A percentile compares a stretch with the other conserved stretches of the same genome.
phyloP scores from a whole-genome alignment of 495 filamentous ascomycete species.

The Tricharina praecox region DNA sequence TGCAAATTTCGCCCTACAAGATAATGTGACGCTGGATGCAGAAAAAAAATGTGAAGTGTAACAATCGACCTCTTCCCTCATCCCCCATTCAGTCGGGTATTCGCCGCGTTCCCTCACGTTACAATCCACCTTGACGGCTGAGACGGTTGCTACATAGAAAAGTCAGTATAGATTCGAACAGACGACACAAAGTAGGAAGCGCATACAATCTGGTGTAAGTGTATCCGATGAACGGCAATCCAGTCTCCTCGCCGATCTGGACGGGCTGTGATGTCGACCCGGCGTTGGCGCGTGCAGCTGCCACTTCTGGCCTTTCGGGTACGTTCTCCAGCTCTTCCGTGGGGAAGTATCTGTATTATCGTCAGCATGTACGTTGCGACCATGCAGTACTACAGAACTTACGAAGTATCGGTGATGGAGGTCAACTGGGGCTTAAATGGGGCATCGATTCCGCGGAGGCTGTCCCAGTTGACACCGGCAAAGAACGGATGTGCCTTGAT shows the following conservation, averaged over 20 bases:
- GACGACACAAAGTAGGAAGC: neutral
- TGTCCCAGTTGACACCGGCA: slow-evolving; percentile 84
- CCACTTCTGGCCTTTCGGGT: slow-evolving; percentile 23
- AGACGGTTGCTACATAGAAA: slow-evolving; percentile 5
- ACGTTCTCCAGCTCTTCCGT: slow-evolving; percentile 74
- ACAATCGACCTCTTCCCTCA: too few relatives aligned
- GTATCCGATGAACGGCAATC: slow-evolving; percentile 91
- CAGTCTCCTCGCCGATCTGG: slow-evolving; percentile 56
- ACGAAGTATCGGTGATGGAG: slow-evolving; percentile 77
- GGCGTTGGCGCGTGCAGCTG: slow-evolving; percentile 37
- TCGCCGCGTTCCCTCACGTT: too few relatives aligned
- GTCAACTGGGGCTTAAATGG: slow-evolving; percentile 87
- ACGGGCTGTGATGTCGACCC: slow-evolving; percentile 25
- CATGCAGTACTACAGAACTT: slow-evolving; percentile 5
- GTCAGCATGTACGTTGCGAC: neutral
- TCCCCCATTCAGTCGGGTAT: too few relatives aligned
- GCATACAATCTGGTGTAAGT: slow-evolving; percentile 96
- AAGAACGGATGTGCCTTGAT: slow-evolving; percentile 93
- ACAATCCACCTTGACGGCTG: slow-evolving; percentile 7
- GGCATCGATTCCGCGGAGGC: slow-evolving; percentile 75
- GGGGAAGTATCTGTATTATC: slow-evolving; percentile 59
- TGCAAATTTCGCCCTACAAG: too few relatives aligned
- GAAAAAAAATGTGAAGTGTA: too few relatives aligned
- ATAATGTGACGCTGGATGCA: too few relatives aligned
- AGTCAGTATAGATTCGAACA: neutral